Conservation (phyloP, 140 eudicot species). For the Erigeron philadelphicus region DNA sequence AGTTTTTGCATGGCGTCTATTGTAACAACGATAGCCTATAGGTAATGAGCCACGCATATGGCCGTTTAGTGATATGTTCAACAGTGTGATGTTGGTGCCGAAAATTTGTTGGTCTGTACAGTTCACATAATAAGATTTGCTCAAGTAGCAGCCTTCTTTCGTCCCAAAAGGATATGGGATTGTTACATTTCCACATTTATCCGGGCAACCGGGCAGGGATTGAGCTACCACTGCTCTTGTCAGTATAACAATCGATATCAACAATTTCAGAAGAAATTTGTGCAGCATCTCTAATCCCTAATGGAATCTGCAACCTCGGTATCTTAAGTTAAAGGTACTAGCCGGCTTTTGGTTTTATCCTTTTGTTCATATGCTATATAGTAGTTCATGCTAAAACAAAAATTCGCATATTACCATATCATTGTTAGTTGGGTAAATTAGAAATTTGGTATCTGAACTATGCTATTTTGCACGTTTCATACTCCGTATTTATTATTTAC, state of each 20-base stretch:
- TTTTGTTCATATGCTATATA: background rate
- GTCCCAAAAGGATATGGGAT: conserved; percentile 29
- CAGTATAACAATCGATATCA: conserved; percentile 3
- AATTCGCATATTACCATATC: background rate
- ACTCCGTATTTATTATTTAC: too few relatives aligned
- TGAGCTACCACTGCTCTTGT: conserved; percentile 7
- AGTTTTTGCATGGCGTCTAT: background rate
- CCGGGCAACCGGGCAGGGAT: conserved; percentile 21
- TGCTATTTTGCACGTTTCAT: too few relatives aligned
- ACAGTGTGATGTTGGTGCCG: conserved; percentile 11
- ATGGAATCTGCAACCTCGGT: background rate
- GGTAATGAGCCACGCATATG: conserved; percentile 23
- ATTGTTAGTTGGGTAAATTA: too few relatives aligned
- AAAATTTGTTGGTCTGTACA: conserved; percentile 3
- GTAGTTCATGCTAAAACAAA: background rate
- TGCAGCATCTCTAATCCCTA: background rate
- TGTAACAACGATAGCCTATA: conserved; percentile 12
- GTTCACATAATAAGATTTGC: conserved; percentile 9
- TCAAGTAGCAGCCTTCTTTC: conserved; percentile 19
- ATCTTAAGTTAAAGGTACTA: background rate
- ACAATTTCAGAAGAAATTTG: background rate
- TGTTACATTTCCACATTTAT: conserved; percentile 18
- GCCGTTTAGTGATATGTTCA: conserved; percentile 16
- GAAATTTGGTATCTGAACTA: too few relatives aligned
- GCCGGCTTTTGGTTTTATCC: conserved; percentile 5